These are phyloP conservation scores for Pseudogymnoascus sp. DNA, from an alignment of 2,329 filamentous ascomycete genomes.

Conservation along the genomic window DNA sequence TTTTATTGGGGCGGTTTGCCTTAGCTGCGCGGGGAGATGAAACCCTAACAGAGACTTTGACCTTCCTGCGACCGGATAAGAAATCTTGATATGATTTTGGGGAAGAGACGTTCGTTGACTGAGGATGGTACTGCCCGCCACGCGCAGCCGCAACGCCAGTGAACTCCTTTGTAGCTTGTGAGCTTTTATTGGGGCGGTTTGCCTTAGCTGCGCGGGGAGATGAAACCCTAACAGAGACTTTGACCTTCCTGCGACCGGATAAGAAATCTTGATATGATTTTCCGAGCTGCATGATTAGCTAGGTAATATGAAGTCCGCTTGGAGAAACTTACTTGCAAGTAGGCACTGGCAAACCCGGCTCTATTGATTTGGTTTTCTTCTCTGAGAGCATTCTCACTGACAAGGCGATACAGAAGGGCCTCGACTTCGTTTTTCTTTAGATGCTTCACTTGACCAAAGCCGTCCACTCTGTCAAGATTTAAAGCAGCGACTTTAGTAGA, in stretches of 20 bases:
- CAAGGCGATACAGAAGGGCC: conserved; percentile 71
- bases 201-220: conserved; percentile 11
- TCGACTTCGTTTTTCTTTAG: conserved; percentile 72
- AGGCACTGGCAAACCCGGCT: conserved; percentile 65
- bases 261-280: conserved; percentile 23
- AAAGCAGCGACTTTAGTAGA: conserved; percentile 46
- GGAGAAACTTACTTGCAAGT: conserved; percentile 53
- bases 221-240: conserved; percentile 24
- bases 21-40: conserved; percentile 13
- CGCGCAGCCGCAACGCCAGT: conserved; percentile 25
- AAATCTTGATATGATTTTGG: conserved; percentile 22
- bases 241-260: conserved; percentile 22
- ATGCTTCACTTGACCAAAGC: conserved; percentile 61
- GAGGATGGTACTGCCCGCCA: conserved; percentile 40
- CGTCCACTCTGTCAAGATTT: conserved; percentile 31
- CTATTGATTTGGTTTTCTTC: conserved; percentile 63
- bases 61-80: conserved; percentile 21
- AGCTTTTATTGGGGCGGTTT: conserved; percentile 35
- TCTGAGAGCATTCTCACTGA: conserved; percentile 63
- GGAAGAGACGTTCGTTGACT: conserved; percentile 61
- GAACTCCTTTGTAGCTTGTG: conserved; percentile 22
- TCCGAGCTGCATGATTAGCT: conserved; percentile 30
- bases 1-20: conserved; percentile 36
- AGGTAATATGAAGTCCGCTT: conserved; percentile 23
- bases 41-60: conserved; percentile 26